phyloP scores from a whole-genome alignment of 108 stramenopile genomes.

The Pseudonitzschia delicatissima region DNA sequence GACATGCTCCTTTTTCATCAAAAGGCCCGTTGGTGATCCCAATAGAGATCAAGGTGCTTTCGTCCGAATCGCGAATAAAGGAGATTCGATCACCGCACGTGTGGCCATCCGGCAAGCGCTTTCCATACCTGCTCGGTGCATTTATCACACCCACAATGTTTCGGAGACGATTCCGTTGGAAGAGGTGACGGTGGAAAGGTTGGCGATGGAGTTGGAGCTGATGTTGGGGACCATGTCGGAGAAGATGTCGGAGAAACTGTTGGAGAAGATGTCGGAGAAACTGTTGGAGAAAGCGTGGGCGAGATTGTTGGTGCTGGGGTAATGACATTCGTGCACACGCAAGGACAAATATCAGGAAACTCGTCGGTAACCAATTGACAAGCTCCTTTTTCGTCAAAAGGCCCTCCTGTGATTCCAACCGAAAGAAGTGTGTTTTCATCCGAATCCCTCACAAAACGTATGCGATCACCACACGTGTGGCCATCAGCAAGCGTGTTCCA shows the following conservation, averaged over 20 bases:
- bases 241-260: background rate
- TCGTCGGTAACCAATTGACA: background rate
- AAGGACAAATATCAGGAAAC: conserved; percentile 2
- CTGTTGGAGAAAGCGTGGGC: background rate
- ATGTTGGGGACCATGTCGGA: background rate
- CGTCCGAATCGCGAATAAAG: too few species aligned
- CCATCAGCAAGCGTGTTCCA: conserved; percentile 1
- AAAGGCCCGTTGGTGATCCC: background rate
- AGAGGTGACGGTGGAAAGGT: background rate
- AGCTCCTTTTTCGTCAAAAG: background rate
- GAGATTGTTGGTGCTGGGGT: background rate
- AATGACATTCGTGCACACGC: background rate
- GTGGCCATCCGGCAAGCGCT: background rate
- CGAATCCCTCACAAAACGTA: background rate
- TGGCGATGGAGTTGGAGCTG: background rate
- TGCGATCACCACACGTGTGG: conserved; percentile 3
- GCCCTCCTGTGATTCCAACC: background rate
- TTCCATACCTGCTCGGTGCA: background rate
- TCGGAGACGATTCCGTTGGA: background rate
- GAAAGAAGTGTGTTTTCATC: background rate
- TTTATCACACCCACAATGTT: background rate
- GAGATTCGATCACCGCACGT: conserved; percentile 1
- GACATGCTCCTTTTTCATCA: background rate
- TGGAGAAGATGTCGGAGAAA: background rate
- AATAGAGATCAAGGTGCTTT: background rate